Conservation (phyloP, 2,329 filamentous ascomycete species). For the Cladorrhinum sp. region DNA sequence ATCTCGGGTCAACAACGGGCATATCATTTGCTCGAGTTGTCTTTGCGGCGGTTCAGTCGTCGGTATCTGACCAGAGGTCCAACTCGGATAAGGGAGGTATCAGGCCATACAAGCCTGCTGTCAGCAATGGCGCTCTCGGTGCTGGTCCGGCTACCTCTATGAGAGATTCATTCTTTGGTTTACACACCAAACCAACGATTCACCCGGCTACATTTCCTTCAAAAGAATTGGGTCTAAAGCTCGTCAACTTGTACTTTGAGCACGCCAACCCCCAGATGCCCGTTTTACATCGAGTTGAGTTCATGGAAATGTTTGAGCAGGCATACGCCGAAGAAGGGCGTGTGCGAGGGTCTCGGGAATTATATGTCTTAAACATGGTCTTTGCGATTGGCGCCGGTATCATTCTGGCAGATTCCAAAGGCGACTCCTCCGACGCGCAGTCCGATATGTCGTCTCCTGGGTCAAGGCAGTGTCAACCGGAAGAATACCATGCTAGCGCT, state of each 20-base stretch:
- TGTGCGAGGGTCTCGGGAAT: conserved; percentile 69
- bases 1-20: conserved; percentile 80
- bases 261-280: conserved; percentile 96
- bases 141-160: conserved; percentile 73
- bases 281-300: conserved; percentile 83
- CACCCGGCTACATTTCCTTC: conserved; percentile 81
- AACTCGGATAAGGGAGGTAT: conserved; percentile 63
- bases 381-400: conserved; percentile 95
- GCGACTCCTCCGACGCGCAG: conserved; percentile 25
- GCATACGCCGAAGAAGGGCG: conserved; percentile 70
- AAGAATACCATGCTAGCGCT: conserved; percentile 94
- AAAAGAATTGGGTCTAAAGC: conserved; percentile 65
- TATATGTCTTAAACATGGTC: conserved; percentile 96
- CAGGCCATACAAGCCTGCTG: conserved; percentile 53
- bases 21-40: conserved; percentile 94
- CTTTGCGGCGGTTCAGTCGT: conserved; percentile 83
- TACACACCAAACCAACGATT: conserved; percentile 87
- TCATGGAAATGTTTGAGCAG: conserved; percentile 81
- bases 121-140: conserved; percentile 42
- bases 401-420: conserved; percentile 65
- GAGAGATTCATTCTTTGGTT: conserved; percentile 94
- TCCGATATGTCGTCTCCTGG: conserved; percentile 18
- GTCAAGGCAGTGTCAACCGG: conserved; percentile 66
- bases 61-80: conserved; percentile 62
- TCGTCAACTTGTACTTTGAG: conserved; percentile 87